phyloP scores from a whole-genome alignment of 768 basidiomycete genomes.

The Pholiota molesta region DNA sequence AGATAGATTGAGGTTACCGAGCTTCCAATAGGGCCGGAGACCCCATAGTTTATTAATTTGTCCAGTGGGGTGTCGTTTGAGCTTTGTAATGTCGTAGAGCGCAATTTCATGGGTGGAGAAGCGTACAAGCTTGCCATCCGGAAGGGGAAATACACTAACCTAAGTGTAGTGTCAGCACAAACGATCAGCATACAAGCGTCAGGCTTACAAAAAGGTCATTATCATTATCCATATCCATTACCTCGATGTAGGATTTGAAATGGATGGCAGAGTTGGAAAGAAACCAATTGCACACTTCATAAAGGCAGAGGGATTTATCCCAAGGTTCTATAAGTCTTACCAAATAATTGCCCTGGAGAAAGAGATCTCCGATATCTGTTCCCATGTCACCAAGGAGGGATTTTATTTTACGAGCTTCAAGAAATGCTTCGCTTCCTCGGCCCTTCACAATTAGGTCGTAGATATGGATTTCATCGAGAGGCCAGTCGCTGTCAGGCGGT shows the following conservation, averaged over 20 bases:
- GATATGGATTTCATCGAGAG: background rate
- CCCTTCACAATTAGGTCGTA: background rate
- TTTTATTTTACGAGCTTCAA: background rate
- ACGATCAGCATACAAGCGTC: too few species aligned
- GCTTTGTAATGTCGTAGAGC: too few species aligned
- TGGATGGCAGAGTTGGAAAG: background rate
- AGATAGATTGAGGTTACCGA: too few species aligned
- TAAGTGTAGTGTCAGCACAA: too few species aligned
- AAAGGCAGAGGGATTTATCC: background rate
- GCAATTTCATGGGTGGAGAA: too few species aligned
- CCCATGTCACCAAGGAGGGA: background rate
- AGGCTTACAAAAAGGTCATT: too few species aligned
- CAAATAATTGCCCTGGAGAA: background rate
- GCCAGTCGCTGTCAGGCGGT: background rate
- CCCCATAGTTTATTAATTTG: too few species aligned
- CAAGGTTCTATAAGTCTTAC: background rate
- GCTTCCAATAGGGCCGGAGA: too few species aligned
- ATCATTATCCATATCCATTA: too few species aligned
- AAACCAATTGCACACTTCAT: background rate
- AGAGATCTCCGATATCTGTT: background rate
- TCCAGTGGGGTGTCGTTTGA: too few species aligned
- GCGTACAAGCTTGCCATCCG: too few species aligned
- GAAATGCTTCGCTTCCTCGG: background rate
- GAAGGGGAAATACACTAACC: too few species aligned
- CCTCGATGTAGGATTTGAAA: background rate